Base-by-base conservation (phyloP, 148 eudicot genomes). In the Heliosperma pusillum region DNA sequence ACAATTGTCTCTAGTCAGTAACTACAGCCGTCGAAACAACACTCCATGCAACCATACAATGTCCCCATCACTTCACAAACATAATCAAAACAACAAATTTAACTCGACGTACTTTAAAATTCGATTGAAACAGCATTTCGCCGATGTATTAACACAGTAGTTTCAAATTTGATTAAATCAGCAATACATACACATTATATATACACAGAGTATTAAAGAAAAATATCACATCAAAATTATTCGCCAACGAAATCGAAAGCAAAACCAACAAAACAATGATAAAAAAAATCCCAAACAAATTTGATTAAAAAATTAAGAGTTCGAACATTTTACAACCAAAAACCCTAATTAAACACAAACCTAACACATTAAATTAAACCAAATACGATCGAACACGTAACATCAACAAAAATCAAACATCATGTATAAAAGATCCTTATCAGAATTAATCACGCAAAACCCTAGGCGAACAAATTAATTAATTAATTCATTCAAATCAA, bases 371-470 rank as follows among this genome's bases (percentile, higher is more conserved):
- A 0, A 5, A 27, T 16, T 20, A 24, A 77, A 58, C 17, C 22
- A 27, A 77, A 77, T 24, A 74, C 73, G 73, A 80, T 73, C 62
- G 45, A 62, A 25, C 68, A 33, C 10, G 63, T 69, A 24, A 77
- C 42, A 17, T 42, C 21, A 13, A 52, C 21, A 13, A 52, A 59
- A 57, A 80, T 47, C 30, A 58, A 80, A 25, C 66, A 40, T n/a
- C 75, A 24, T 17, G 16, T 13, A 21, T 15, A 71, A 40, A 33
- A 33, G 63, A 67, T 50, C 80, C 70, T 66, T 47, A 9, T 24
- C 60, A 13, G 63, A 76, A 10, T 59, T 27, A 59, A 59, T 11
- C 7, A n/a, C 66, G 61, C 64, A 77, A 86, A 84, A 86, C 86
- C 89, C 88, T 79, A 84, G 60, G 33, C 50, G 26, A 79, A 4